Conservation (phyloP, 305 asterid species). For the Rubia occidens region DNA sequence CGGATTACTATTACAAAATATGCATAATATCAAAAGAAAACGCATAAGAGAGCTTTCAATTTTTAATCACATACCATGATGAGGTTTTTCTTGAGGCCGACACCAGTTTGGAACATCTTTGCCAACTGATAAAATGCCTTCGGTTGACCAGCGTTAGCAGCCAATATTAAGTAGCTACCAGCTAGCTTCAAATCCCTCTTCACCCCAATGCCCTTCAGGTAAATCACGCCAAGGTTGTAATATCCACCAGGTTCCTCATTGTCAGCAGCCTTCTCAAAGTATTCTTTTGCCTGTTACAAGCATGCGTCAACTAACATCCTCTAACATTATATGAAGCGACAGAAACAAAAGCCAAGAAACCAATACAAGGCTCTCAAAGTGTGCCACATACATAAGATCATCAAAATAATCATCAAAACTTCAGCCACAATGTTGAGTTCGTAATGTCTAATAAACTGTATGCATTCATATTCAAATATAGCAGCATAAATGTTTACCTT, state of each 20-base stretch:
- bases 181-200: slow-evolving; percentile 66
- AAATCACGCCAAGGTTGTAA: slow-evolving; percentile 87
- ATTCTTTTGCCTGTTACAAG: slow-evolving; percentile 68
- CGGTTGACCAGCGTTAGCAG: slow-evolving; percentile 63
- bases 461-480: background rate
- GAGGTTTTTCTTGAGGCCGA: slow-evolving; percentile 72
- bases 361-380: background rate
- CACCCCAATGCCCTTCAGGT: slow-evolving; percentile 80
- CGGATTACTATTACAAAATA: background rate
- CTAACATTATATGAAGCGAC: background rate
- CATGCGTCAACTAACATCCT: slow-evolving; percentile 13
- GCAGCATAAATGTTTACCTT: slow-evolving; percentile 34
- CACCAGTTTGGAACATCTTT: slow-evolving; percentile 90
- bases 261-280: slow-evolving; percentile 75
- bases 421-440: background rate
- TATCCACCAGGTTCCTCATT: slow-evolving; percentile 58
- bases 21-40: background rate
- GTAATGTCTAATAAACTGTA: background rate
- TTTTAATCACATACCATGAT: slow-evolving; percentile 42
- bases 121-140: slow-evolving; percentile 81
- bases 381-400: background rate
- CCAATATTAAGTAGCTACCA: slow-evolving; percentile 31
- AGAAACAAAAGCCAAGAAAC: background rate
- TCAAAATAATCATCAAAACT: background rate
- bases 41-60: background rate